Percentiles rank a stretch among this genome's conserved stretches.
Conservation (phyloP, 179 eudicot species). For the Heliamphora pulchella region DNA sequence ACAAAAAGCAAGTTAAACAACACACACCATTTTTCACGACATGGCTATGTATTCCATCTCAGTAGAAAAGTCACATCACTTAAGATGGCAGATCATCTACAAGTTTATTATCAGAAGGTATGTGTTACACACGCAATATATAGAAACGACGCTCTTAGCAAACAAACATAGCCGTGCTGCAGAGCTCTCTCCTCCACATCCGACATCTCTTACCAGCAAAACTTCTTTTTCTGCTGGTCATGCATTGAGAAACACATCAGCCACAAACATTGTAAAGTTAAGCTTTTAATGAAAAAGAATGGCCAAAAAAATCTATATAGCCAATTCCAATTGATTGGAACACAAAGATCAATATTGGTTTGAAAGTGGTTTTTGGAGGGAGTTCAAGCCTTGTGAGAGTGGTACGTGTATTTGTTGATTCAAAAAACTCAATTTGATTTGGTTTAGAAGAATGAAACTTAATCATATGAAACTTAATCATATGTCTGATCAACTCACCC, state of each 20-base stretch:
- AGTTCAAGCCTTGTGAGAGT: no score
- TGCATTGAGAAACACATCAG: conserved; percentile 18
- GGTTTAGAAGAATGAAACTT: no score
- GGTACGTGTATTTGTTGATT: no score
- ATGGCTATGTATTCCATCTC: background rate
- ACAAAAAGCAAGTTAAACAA: background rate
- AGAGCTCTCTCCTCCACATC: conserved; percentile 6
- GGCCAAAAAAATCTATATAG: no score
- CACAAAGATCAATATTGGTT: no score
- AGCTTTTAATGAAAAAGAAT: no score
- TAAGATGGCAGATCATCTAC: conserved; percentile 1
- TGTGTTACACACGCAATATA: background rate
- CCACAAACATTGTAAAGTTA: background rate
- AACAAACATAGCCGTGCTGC: background rate
- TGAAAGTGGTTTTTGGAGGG: no score
- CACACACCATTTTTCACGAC: conserved; percentile 8
- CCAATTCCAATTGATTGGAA: no score
- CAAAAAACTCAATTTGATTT: no score
- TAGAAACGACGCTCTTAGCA: background rate
- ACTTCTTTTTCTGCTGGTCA: conserved; percentile 73
- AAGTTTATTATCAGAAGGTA: background rate
- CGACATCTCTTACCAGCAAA: conserved; percentile 58
- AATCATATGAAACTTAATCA: no score
- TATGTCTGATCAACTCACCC: conserved; percentile 27
- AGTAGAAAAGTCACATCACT: background rate